These are phyloP conservation scores for Mycena vulgaris DNA, from an alignment of 768 basidiomycete species.

Conservation along the genomic window DNA sequence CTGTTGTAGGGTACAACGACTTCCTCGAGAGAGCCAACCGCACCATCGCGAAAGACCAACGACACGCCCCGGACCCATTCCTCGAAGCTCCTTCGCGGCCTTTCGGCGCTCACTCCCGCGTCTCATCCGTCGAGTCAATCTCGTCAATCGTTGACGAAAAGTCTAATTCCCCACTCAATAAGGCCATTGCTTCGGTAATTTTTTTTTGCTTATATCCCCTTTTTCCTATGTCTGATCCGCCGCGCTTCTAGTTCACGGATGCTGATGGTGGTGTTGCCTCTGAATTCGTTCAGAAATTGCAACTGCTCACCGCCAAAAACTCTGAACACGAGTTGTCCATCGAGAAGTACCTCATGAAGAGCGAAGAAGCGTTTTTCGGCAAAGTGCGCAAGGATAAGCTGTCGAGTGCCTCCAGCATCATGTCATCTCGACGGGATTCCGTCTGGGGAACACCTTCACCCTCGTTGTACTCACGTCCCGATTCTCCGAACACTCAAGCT, in stretches of 20 bases:
- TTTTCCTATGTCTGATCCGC: conserved; percentile 21
- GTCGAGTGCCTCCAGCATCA: conserved; percentile 83
- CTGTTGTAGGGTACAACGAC: conserved; percentile 71
- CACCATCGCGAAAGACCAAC: conserved; percentile 86
- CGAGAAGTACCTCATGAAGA: conserved; percentile 91
- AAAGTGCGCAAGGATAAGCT: conserved; percentile 92
- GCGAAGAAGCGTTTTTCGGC: conserved; percentile 94
- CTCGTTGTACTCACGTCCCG: conserved; percentile 79
- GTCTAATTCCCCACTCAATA: conserved; percentile 91
- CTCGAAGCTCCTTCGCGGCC: conserved; percentile 82
- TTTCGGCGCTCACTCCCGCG: conserved; percentile 86
- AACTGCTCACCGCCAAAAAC: conserved; percentile 84
- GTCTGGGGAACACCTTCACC: conserved; percentile 82
- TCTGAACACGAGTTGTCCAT: conserved; percentile 94
- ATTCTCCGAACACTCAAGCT: conserved; percentile 71
- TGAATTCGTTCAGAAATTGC: conserved; percentile 90
- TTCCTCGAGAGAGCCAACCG: conserved; percentile 91
- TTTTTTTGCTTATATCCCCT: not conserved
- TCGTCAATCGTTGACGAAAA: conserved; percentile 94
- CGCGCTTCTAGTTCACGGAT: conserved; percentile 84
- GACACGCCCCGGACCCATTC: conserved; percentile 89
- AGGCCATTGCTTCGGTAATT: conserved; percentile 87
- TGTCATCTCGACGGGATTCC: conserved; percentile 86
- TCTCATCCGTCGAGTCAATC: conserved; percentile 92
- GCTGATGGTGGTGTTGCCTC: conserved; percentile 93